These are phyloP conservation scores for Cytospora piceicola DNA, from an alignment of 2,329 filamentous ascomycete genomes.

Conservation along the genomic window DNA sequence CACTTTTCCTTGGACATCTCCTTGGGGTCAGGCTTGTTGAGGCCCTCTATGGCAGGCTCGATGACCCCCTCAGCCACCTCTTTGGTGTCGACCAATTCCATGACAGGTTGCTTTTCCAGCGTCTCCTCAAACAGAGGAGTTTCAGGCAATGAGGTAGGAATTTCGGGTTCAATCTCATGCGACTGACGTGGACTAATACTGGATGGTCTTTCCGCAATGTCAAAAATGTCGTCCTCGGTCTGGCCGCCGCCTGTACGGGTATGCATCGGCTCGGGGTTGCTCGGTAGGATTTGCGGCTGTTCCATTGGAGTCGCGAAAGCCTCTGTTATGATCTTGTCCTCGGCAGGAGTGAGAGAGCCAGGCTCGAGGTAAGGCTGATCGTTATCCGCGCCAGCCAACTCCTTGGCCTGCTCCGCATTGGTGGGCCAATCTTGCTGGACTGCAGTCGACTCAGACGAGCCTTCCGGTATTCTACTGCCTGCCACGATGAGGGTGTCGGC, in stretches of 20 bases:
- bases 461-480: neutral
- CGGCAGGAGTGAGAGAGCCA: neutral
- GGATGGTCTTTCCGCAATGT: constrained; percentile 1
- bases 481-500: constrained; percentile 9
- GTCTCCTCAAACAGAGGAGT: constrained; percentile 3
- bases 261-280: neutral
- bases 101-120: neutral
- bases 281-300: neutral
- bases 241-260: neutral
- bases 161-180: constrained; percentile 14
- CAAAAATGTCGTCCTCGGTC: neutral
- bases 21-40: constrained; percentile 31
- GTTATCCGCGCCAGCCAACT: neutral
- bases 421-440: neutral
- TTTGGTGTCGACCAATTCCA: neutral
- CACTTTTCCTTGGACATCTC: constrained; percentile 39
- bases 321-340: constrained; percentile 5
- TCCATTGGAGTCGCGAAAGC: constrained; percentile 23
- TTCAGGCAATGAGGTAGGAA: constrained; percentile 23
- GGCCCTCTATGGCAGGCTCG: constrained; percentile 31
- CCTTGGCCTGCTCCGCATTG: neutral
- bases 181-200: constrained; percentile 19
- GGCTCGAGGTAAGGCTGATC: neutral
- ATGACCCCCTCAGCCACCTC: constrained; percentile 2
- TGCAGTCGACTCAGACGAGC: neutral